A percentile compares a stretch with the other conserved stretches of the same genome.
phyloP scores from a whole-genome alignment of 2,329 filamentous ascomycete species.

The Colletotrichum lupini region DNA sequence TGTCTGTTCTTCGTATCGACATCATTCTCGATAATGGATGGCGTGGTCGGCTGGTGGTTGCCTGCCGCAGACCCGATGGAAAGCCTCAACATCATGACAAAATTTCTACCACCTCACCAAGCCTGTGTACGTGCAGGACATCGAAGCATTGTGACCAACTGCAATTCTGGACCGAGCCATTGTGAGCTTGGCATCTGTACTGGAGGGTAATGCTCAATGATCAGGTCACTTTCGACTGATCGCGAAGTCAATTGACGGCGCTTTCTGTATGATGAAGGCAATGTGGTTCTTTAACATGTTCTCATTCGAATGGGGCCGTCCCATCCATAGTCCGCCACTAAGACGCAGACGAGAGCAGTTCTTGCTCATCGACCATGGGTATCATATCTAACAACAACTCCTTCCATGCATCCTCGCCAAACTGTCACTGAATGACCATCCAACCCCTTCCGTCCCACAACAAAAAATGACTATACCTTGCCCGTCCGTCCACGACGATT shows the following conservation, averaged over 20 bases:
- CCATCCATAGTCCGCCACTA: not conserved
- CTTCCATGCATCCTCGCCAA: not conserved
- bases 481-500: not conserved
- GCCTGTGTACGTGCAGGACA: no score
- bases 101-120: no score
- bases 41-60: no score
- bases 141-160: no score
- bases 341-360: not conserved
- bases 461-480: not conserved
- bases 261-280: not conserved
- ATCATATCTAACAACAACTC: conserved; percentile 4
- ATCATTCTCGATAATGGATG: no score
- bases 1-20: no score
- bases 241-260: not conserved
- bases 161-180: no score
- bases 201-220: no score
- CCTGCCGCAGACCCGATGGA: no score
- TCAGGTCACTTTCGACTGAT: no score
- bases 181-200: no score
- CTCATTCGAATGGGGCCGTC: not conserved
- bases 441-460: not conserved
- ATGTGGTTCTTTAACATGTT: not conserved
- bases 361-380: not conserved
- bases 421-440: not conserved
- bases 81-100: no score